Conservation (phyloP, 2,329 filamentous ascomycete genomes). For the Coniosporium tulheliwenetii region DNA sequence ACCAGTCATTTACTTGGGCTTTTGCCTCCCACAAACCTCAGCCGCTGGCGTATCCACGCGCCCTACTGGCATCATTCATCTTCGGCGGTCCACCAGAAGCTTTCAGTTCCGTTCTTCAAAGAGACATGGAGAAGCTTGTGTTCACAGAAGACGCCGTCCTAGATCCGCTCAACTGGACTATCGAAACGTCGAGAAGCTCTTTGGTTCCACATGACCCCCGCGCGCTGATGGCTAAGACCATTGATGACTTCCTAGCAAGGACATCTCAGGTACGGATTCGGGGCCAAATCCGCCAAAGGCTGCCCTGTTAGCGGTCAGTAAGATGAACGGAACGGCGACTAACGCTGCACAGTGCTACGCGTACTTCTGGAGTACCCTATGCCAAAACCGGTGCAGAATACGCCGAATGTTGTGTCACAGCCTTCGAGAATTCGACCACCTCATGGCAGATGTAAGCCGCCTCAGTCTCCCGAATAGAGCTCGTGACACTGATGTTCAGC, state of each 20-base stretch:
- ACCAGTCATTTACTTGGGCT: slow-evolving; percentile 53
- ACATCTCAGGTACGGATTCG: slow-evolving; percentile 24
- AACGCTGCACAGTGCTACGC: no score
- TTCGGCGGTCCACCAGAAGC: slow-evolving; percentile 55
- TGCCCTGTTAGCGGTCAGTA: no score
- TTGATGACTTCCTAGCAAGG: slow-evolving; percentile 51
- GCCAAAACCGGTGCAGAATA: slow-evolving; percentile 79
- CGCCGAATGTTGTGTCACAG: slow-evolving; percentile 80
- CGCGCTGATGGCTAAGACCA: slow-evolving; percentile 54
- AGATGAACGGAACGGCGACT: no score
- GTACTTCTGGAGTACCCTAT: slow-evolving; percentile 33
- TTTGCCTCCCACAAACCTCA: slow-evolving; percentile 71
- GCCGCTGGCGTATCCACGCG: slow-evolving; percentile 70
- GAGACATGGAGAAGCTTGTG: slow-evolving; percentile 60
- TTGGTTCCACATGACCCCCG: slow-evolving; percentile 51
- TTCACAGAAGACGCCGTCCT: slow-evolving; percentile 57
- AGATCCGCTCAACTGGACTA: slow-evolving; percentile 57
- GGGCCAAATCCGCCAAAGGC: no score
- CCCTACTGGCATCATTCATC: slow-evolving; percentile 60
- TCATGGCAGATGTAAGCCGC: slow-evolving; percentile 55
- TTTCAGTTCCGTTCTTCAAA: slow-evolving; percentile 16
- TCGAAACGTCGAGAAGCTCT: slow-evolving; percentile 33
- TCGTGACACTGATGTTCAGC: slow-evolving; percentile 1
- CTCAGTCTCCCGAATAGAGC: neutral
- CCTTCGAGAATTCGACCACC: slow-evolving; percentile 65